Evolutionary conservation across 768 basidiomycete species (phyloP), one percentile per base, ranked within the genome.

Genomic region (Mycena belliarum): DNA sequence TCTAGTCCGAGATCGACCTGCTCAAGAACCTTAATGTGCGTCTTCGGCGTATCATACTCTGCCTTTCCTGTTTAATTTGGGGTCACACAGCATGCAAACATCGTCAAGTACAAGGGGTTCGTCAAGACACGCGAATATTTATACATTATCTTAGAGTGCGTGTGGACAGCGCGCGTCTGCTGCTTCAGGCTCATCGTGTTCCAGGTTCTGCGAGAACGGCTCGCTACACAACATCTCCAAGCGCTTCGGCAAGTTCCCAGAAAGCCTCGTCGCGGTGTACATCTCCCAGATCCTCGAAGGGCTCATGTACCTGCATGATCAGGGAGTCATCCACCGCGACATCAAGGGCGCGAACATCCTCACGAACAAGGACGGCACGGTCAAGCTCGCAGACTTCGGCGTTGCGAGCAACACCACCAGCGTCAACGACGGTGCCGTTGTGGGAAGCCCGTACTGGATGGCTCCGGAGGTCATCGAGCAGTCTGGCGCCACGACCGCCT

Each of bases 381-480:
- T 99, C 57, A 99, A 98, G 73, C 82, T 99, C n/a, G 97, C 97
- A 14, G 97, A 99, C 73, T 99, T 99, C 68, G 97, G 97, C 49
- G 97, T 99, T 20, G 94, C 95, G 12, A 89, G 88, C 52, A 86
- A 81, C 42, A 85, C 91, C 11, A 85, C 87, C 24, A 82, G 84
- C 12, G 87, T 87, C 23, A 83, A 83, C 43, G 93, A 97, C 69
- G 91, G 89, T 66, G 91, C 93, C 12, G 96, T 99, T 2, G 96
- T 98, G 40, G 96, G 96, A 7, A 95, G 93, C 67, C 96, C 96
- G 5, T 99, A 99, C 69, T 99, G 96, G 96, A 99, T 99, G 97
- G 95, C 97, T 10, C 97, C 97, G 2, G 97, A 99, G 73, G 93
- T 99, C 45, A 98, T 99, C 56, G 97, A 99, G 66, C 97, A 99